These are phyloP conservation scores for Ceratocystis albifundus DNA, from an alignment of 2,329 filamentous ascomycete species.

Conservation along the genomic window DNA sequence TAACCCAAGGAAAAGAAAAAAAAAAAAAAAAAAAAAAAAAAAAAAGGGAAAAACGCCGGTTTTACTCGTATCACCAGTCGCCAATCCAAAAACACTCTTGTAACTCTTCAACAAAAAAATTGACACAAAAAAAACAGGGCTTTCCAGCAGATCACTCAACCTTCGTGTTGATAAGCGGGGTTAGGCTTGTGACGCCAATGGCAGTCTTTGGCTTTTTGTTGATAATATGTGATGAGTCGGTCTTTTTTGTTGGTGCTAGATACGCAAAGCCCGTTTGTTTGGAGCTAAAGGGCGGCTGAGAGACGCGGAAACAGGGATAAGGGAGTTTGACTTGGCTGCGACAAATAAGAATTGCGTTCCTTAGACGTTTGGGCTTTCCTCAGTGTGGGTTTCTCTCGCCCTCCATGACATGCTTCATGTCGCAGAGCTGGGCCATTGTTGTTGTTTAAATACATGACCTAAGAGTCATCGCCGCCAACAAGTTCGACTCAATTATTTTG, in stretches of 20 bases:
- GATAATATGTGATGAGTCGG: constrained; percentile 7
- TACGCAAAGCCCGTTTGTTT: neutral
- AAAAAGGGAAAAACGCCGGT: neutral
- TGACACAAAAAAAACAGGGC: neutral
- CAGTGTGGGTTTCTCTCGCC: neutral
- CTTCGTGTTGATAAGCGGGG: neutral
- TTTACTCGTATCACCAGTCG: neutral
- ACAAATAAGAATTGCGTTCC: neutral
- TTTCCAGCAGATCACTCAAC: neutral
- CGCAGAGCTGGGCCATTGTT: neutral
- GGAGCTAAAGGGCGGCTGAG: neutral
- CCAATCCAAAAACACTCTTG: neutral
- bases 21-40: neutral
- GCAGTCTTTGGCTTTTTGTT: neutral
- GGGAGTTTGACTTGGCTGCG: constrained; percentile 8
- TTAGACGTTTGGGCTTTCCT: neutral
- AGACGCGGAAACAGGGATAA: neutral
- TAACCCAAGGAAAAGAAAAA: neutral
- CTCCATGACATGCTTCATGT: neutral
- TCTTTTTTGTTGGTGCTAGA: constrained; percentile 9
- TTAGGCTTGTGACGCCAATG: neutral
- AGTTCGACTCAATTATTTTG: neutral
- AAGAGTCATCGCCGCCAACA: neutral
- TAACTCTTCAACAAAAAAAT: constrained; percentile 12
- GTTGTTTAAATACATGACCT: neutral